phyloP scores from a whole-genome alignment of 257 asterid genomes.

The Penstemon davidsonii region DNA sequence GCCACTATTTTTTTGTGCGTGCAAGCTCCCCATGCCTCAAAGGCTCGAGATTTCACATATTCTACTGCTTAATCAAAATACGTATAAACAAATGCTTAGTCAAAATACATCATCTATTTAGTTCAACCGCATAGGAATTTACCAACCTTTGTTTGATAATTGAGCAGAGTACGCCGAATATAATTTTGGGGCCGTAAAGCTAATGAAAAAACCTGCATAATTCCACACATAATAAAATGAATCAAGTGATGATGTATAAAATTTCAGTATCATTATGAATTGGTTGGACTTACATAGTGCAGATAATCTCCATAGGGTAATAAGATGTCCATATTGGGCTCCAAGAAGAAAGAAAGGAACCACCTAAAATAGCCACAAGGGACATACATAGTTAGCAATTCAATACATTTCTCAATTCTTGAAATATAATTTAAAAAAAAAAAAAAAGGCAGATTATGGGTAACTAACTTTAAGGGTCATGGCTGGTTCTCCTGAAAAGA shows the following conservation, averaged over 20 bases:
- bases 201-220: slow-evolving; percentile 67
- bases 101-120: background rate
- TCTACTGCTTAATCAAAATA: slow-evolving; percentile 40
- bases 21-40: slow-evolving; percentile 77
- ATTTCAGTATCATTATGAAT: background rate
- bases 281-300: slow-evolving; percentile 59
- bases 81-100: background rate
- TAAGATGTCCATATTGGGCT: slow-evolving; percentile 84
- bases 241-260: background rate
- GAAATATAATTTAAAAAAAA: background rate
- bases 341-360: slow-evolving; percentile 75
- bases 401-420: background rate
- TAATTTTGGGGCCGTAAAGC: slow-evolving; percentile 76
- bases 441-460: background rate
- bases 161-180: slow-evolving; percentile 54
- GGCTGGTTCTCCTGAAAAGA: slow-evolving; percentile 96
- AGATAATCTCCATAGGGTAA: slow-evolving; percentile 76
- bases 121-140: background rate
- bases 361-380: slow-evolving; percentile 41
- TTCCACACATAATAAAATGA: background rate
- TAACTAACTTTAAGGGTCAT: slow-evolving; percentile 73
- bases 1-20: slow-evolving; percentile 76
- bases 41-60: slow-evolving; percentile 38
- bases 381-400: background rate
- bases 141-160: slow-evolving; percentile 60